Base-by-base conservation (phyloP, 352 stramenopile genomes). In the Phytophthora podocarpi region DNA sequence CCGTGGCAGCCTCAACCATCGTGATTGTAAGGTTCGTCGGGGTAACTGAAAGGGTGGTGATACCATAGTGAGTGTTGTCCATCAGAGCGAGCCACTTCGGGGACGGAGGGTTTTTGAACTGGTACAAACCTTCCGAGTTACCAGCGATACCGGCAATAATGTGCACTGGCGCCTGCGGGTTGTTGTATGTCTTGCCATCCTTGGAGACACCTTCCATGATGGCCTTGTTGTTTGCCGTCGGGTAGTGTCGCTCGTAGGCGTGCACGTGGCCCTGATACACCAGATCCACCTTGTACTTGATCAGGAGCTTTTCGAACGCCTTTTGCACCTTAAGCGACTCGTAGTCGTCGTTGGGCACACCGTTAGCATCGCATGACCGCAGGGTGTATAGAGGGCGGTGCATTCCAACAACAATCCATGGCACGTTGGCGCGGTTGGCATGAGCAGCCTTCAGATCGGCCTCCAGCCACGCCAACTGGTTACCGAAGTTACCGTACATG, bases 201-300 rank as follows among this genome's bases (percentile, higher is more conserved):
- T 60, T 55, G 1, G 73, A 84, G 3, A 88, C 76, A 11, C 78
- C 78, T 26, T 80, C 63, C 61, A 70, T 69, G 11, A 81, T 28
- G 0, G 60, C 47, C 18, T 58, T 64, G 42, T 52, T 62, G n/a
- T 81, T 71, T 13, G 66, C 67, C 16, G 70, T 80, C 13, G 78
- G 78, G 12, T 69, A 73, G 15, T 78, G 70, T n/a, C 78, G 75
- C 32, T 80, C 75, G 50, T 88, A 88, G 11, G 67, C 59, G 49
- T 88, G 78, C 18, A 82, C 72, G 34, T 88, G 78, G 18, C 70
- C 78, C 7, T 74, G 47, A 0, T 76, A 39, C 31, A 87, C 78
- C n/a, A 84, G n/a, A 36, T 89, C 79, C 13, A 89, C 79, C 5
- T 74, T 70, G 65, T 83, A 86, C 59, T 81, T 78, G 54, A 86